Evolutionary conservation across 1,284 basidiomycete genomes (phyloP), one percentile per base, ranked within the genome.

Genomic region (Albatrellus sp.): DNA sequence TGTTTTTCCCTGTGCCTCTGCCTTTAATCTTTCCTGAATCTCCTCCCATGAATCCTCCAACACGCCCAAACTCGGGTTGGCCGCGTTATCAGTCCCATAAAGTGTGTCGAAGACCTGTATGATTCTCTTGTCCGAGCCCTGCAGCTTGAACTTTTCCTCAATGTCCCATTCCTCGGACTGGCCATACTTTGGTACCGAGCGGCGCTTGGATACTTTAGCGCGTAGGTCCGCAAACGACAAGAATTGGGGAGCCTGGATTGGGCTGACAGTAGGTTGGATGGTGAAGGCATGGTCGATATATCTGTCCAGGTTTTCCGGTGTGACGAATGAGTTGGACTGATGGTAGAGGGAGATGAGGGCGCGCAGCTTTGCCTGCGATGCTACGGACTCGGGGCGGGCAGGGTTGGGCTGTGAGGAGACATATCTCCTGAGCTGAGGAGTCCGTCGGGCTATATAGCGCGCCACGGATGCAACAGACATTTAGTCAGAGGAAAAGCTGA

Each of bases 291-390:
- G 57, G 61, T 84, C 78, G 43, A 86, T 84, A 42, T 63, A 65
- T n/a, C 66, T 50, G 17, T 70, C 68, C 34, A 86, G 72, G 53
- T 72, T 83, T 49, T 81, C 76, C n/a, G 66, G 66, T 8, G 81
- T 82, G 49, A 86, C 70, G 63, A 80, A 84, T 3, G 62, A 62
- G 44, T 72, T 70, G 37, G 76, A 62, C 60, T 81, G 72, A 65
- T 86, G 82, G 64, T 86, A 86, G 40, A 86, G 69, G 8, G 73
- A 69, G 47, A 84, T 70, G 51, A 86, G 75, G 5, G 80, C 76
- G 48, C 80, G 78, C 64, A 84, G 66, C 61, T 78, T 83, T 30
- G 70, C 65, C n/a, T 70, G 65, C 1, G 77, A 65, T 4, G 78
- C 68, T 7, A 47, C 24, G 13, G 51, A 53, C 35, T 42, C 34